Conservation (phyloP, 441 rosid species). For the Eutrema salsugineum region DNA sequence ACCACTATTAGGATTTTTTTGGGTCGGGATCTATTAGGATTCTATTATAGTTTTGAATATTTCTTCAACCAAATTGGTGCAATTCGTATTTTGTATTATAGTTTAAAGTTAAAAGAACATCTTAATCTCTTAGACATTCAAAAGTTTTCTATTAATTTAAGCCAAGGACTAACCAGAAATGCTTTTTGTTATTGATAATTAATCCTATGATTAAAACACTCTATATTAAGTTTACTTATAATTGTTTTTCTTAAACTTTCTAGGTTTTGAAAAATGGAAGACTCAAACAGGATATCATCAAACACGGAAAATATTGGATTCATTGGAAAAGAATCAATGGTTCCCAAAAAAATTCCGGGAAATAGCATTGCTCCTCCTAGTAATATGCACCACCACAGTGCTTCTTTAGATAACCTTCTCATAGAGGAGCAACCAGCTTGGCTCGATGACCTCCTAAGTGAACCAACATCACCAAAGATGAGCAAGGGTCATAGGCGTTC, state of each 20-base stretch:
- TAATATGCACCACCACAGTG: constrained; percentile 35
- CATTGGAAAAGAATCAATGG: constrained; percentile 9
- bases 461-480: constrained; percentile 37
- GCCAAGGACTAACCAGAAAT: background rate
- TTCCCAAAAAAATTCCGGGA: constrained; percentile 10
- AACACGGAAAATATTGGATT: background rate
- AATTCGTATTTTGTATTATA: background rate
- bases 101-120: background rate
- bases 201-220: background rate
- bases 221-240: background rate
- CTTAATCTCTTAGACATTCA: background rate
- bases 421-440: constrained; percentile 48
- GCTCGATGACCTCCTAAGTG: constrained; percentile 50
- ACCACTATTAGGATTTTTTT: too few relatives aligned
- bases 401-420: constrained; percentile 41
- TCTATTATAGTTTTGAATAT: too few relatives aligned
- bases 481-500: constrained; percentile 45
- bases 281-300: background rate
- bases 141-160: background rate
- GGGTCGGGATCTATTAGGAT: too few relatives aligned
- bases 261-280: constrained; percentile 22
- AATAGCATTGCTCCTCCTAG: constrained; percentile 25
- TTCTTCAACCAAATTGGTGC: background rate
- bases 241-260: background rate
- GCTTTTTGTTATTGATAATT: background rate